phyloP scores from a whole-genome alignment of 2,329 filamentous ascomycete species.

The Zasmidium angulare region DNA sequence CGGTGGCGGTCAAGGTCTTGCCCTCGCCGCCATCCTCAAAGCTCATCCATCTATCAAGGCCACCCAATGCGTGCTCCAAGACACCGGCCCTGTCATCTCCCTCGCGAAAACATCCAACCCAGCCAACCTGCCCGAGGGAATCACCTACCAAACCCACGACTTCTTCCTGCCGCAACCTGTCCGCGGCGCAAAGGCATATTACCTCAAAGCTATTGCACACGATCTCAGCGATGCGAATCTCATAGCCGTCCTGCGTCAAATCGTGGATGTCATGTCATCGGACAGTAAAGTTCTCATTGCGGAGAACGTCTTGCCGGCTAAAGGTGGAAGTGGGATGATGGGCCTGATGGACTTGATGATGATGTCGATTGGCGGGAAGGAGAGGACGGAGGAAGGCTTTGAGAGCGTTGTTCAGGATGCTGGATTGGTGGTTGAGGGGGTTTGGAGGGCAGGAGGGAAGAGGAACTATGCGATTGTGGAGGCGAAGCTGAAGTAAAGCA shows the following conservation, averaged over 20 bases:
- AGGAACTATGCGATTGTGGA: not conserved
- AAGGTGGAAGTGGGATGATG: not conserved
- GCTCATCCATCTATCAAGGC: not conserved
- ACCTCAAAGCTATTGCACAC: not conserved
- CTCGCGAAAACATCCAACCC: not conserved
- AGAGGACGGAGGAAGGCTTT: not conserved
- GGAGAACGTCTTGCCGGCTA: not conserved
- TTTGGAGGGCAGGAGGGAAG: not conserved
- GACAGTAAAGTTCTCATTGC: not conserved
- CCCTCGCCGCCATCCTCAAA: not conserved
- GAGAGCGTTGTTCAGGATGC: not conserved
- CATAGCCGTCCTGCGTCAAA: not conserved
- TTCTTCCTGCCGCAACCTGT: not conserved
- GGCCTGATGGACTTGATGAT: not conserved
- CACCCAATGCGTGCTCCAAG: not conserved
- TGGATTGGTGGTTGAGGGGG: not conserved
- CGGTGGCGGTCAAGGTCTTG: not conserved
- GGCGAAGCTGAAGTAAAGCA: not conserved
- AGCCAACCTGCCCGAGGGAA: not conserved
- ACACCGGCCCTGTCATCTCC: not conserved
- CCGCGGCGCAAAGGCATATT: not conserved
- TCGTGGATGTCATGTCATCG: not conserved
- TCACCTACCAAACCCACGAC: not conserved
- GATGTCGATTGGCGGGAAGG: not conserved
- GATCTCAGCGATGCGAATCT: not conserved